Evolutionary conservation across 441 rosid genomes (phyloP).

Genomic region (Theobroma grandiflorum): DNA sequence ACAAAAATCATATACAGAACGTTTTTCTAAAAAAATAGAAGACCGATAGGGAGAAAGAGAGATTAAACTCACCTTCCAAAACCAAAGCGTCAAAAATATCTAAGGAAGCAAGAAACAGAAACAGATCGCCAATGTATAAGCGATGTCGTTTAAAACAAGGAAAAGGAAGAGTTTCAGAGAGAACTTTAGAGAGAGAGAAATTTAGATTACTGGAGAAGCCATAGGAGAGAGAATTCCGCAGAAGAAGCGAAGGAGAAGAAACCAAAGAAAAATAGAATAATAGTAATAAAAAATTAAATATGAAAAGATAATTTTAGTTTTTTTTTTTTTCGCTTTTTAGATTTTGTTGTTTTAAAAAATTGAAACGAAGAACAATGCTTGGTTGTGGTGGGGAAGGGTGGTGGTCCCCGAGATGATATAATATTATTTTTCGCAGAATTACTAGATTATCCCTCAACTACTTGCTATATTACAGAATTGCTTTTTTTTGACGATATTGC

Average conservation of each 20-base stretch:
- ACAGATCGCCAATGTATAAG: slow-evolving; percentile 45
- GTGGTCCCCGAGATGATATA: slow-evolving; percentile 57
- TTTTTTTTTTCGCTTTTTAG: background rate
- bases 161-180: slow-evolving; percentile 16
- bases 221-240: slow-evolving; percentile 50
- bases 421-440: background rate
- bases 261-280: slow-evolving; percentile 43
- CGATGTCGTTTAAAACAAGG: slow-evolving; percentile 31
- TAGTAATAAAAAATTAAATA: slow-evolving; percentile 3
- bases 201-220: slow-evolving; percentile 52
- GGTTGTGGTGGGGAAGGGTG: slow-evolving; percentile 69
- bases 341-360: slow-evolving; percentile 20
- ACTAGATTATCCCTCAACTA: slow-evolving; percentile 33
- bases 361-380: slow-evolving; percentile 49
- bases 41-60: background rate
- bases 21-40: background rate
- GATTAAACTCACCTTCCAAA: slow-evolving; percentile 51
- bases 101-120: slow-evolving; percentile 26
- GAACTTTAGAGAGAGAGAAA: slow-evolving; percentile 42
- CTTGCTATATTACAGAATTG: slow-evolving; percentile 16
- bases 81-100: slow-evolving; percentile 34
- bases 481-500: slow-evolving; percentile 28
- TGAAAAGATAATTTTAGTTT: slow-evolving; percentile 22
- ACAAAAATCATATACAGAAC: background rate
- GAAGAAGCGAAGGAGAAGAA: slow-evolving; percentile 61